Percentiles rank a stretch among this genome's conserved stretches.
phyloP scores from a whole-genome alignment of 1,139 yeast genomes.

The Taphrina deformans region DNA sequence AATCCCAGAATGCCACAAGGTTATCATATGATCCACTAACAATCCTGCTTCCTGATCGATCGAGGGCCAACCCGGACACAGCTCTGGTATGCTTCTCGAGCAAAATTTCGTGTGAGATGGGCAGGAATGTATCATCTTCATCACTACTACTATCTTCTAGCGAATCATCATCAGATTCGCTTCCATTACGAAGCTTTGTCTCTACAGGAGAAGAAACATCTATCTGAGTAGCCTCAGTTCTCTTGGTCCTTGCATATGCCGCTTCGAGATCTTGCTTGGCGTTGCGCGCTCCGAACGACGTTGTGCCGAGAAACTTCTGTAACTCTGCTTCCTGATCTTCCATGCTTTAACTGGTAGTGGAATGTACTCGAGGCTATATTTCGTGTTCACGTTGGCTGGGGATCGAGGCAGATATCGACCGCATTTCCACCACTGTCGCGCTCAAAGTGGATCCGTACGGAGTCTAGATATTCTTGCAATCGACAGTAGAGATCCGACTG shows the following conservation, averaged over 20 bases:
- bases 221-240: neutral
- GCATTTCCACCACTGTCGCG: no score
- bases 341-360: no score
- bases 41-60: constrained; percentile 44
- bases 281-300: constrained; percentile 13
- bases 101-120: constrained; percentile 45
- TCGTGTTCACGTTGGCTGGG: no score
- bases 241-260: constrained; percentile 18
- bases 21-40: constrained; percentile 44
- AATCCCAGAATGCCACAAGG: constrained; percentile 46
- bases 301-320: constrained; percentile 9
- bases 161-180: constrained; percentile 13
- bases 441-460: no score
- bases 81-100: constrained; percentile 43
- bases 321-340: constrained; percentile 9
- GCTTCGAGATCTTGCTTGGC: constrained; percentile 1
- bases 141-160: constrained; percentile 26
- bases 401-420: no score
- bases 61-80: constrained; percentile 44
- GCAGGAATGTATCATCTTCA: constrained; percentile 42
- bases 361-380: no score
- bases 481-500: no score
- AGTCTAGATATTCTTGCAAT: no score
- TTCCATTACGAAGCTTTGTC: neutral
- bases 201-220: neutral